These are phyloP conservation scores for Phytophthora chlamydospora DNA, from an alignment of 352 stramenopile genomes.

Conservation along the genomic window DNA sequence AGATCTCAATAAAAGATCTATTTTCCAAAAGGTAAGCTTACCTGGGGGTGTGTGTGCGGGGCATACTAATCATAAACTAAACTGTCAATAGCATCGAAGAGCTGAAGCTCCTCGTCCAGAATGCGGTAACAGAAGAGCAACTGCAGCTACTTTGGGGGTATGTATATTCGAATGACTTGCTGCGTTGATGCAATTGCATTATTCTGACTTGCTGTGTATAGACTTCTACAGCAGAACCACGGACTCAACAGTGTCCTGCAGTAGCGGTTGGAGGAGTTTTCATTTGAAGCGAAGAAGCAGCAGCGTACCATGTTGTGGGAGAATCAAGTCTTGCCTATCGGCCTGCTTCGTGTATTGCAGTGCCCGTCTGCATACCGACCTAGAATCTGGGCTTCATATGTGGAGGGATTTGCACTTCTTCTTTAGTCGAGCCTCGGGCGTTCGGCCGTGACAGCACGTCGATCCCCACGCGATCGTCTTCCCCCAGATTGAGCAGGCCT, in stretches of 20 bases:
- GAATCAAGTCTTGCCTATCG: neutral
- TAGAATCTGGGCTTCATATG: too few relatives aligned
- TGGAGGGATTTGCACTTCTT: too few relatives aligned
- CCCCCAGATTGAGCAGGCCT: too few relatives aligned
- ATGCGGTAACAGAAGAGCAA: constrained; percentile 45
- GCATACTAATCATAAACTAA: constrained; percentile 10
- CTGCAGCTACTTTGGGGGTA: constrained; percentile 57
- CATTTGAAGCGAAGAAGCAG: neutral
- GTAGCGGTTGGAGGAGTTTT: neutral
- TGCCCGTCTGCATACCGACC: too few relatives aligned
- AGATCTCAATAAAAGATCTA: constrained; percentile 64
- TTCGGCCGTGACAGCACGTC: too few relatives aligned
- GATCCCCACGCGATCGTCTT: too few relatives aligned
- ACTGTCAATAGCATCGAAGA: constrained; percentile 38
- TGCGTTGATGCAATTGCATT: neutral
- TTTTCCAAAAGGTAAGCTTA: constrained; percentile 45
- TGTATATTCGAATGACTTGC: neutral
- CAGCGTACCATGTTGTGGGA: neutral
- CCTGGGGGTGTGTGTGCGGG: too few relatives aligned
- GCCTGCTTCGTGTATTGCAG: too few relatives aligned
- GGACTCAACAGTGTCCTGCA: constrained; percentile 23
- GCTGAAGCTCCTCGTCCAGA: constrained; percentile 42
- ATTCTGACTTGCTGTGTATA: constrained; percentile 4
- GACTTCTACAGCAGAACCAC: constrained; percentile 36
- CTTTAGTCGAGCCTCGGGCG: too few relatives aligned